phyloP scores from a whole-genome alignment of 352 stramenopile genomes.

The Phytophthora rubi region DNA sequence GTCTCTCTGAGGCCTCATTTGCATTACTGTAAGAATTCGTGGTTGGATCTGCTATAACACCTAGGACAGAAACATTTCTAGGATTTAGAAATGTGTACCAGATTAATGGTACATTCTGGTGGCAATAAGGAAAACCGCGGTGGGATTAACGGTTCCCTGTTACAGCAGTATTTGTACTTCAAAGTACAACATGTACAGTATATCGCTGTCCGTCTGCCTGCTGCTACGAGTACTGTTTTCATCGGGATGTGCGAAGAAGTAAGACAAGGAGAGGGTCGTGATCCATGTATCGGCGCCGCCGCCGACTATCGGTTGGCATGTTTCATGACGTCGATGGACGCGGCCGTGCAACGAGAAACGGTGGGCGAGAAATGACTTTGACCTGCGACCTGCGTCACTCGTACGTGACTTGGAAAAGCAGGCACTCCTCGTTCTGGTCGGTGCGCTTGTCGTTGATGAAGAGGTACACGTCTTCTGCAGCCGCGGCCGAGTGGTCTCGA shows the following conservation, averaged over 20 bases:
- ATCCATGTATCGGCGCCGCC: background rate
- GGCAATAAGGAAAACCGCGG: too few species aligned
- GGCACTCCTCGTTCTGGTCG: slow-evolving; percentile 93
- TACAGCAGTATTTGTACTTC: too few species aligned
- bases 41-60: too few species aligned
- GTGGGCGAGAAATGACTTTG: too few species aligned
- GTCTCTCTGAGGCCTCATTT: too few species aligned
- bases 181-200: background rate
- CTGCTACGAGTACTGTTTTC: background rate
- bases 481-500: slow-evolving; percentile 11
- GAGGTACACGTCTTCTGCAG: slow-evolving; percentile 71
- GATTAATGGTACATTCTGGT: too few species aligned
- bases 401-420: slow-evolving; percentile 89
- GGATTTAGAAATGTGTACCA: too few species aligned
- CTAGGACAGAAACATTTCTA: too few species aligned
- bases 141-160: too few species aligned
- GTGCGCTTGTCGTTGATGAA: slow-evolving; percentile 93
- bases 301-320: too few species aligned
- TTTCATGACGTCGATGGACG: background rate
- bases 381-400: slow-evolving; percentile 22
- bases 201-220: background rate
- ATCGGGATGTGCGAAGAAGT: background rate
- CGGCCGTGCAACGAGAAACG: background rate
- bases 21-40: too few species aligned
- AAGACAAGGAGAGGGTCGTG: background rate